Percentiles rank a stretch among this genome's conserved stretches.
Evolutionary conservation across 2,329 filamentous ascomycete species (phyloP).

Genomic region (Talaromyces sp.): DNA sequence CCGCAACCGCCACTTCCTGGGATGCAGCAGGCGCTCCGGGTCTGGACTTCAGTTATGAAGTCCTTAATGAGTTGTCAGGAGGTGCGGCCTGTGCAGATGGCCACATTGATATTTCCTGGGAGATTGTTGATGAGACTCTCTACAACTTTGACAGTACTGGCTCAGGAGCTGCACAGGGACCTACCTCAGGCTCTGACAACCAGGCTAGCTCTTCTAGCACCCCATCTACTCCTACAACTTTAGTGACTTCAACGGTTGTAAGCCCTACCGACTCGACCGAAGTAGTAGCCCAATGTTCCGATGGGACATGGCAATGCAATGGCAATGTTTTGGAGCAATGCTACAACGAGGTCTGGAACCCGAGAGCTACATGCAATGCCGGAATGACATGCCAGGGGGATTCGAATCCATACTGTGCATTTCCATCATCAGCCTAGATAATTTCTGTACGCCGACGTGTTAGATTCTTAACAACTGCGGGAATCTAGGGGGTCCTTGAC

Average conservation of each 20-base stretch:
- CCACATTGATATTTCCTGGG: constrained; percentile 2
- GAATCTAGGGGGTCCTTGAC: too few species aligned
- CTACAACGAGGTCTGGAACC: constrained; percentile 7
- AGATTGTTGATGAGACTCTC: constrained; percentile 5
- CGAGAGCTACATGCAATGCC: constrained; percentile 8
- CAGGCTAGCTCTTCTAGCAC: constrained; percentile 1
- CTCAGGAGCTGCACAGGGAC: neutral
- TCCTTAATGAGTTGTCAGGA: neutral
- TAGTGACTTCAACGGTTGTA: constrained; percentile 1
- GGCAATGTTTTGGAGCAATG: constrained; percentile 13
- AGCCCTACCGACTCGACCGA: neutral
- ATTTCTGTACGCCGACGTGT: neutral
- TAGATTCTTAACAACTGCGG: too few species aligned
- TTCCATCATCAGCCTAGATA: neutral
- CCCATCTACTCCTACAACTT: constrained; percentile 5
- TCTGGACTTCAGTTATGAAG: constrained; percentile 7
- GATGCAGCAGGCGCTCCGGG: neutral
- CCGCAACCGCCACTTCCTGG: neutral
- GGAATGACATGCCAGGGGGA: constrained; percentile 10
- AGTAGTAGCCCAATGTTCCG: constrained; percentile 1
- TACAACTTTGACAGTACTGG: constrained; percentile 10
- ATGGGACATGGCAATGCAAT: constrained; percentile 12
- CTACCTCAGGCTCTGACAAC: neutral
- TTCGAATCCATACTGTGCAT: constrained; percentile 10
- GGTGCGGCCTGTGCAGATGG: neutral